Conservation (phyloP, 306 rosid genomes). For the Prunus campanulata region DNA sequence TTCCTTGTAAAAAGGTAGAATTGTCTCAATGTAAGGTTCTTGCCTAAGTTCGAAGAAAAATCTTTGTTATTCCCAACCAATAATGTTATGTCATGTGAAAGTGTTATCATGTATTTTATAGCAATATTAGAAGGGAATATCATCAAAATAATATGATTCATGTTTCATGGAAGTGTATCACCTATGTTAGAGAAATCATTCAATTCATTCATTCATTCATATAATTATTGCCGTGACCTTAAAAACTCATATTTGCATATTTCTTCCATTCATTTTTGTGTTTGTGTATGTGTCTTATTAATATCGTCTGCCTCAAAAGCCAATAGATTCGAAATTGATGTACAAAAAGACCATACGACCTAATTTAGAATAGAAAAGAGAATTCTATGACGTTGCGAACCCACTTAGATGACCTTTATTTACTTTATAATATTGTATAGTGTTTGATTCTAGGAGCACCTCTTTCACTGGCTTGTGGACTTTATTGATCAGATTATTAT, state of each 20-base stretch:
- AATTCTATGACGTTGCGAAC: not conserved
- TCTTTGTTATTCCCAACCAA: too few species aligned
- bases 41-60: too few species aligned
- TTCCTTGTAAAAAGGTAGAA: not conserved
- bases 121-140: too few species aligned
- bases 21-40: not conserved
- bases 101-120: too few species aligned
- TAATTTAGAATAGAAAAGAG: not conserved
- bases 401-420: not conserved
- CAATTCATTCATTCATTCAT: too few species aligned
- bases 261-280: not conserved
- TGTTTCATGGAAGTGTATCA: fast-evolving
- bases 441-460: not conserved
- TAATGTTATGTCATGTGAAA: fast-evolving
- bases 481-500: not conserved
- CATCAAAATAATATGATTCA: too few species aligned
- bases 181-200: too few species aligned
- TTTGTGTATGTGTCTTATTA: not conserved
- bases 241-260: not conserved
- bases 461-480: not conserved
- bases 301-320: not conserved
- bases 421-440: not conserved
- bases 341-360: not conserved
- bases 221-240: too few species aligned
- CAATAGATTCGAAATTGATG: not conserved